Conservation (phyloP, 176 grass and related monocot species). For the Musa beccarii region DNA sequence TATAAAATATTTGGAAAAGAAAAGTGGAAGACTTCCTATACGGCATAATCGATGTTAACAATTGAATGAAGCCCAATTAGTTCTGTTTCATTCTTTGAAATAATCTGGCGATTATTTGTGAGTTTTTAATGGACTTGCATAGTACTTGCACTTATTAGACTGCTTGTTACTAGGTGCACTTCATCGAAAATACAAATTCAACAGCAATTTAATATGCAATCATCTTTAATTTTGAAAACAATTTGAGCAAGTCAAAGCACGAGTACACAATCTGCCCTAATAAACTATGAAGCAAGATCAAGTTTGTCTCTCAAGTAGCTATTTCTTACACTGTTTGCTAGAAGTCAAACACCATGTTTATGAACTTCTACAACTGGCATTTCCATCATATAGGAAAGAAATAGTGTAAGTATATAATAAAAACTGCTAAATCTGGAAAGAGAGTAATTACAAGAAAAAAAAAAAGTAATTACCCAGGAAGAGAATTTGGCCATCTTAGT, state of each 20-base stretch:
- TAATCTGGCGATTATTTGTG: no score
- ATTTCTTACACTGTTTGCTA: constrained; percentile 18
- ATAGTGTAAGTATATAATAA: not conserved
- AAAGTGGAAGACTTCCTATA: no score
- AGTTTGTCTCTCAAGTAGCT: not conserved
- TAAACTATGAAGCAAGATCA: not conserved
- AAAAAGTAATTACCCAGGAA: constrained; percentile 51
- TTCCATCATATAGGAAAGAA: constrained; percentile 64
- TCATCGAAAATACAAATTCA: no score
- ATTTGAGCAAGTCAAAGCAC: not conserved
- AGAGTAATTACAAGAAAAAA: not conserved
- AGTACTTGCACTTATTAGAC: no score
- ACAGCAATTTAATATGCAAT: not conserved
- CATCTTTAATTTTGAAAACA: not conserved
- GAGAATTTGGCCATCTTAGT: constrained; percentile 96
- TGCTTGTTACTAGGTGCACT: no score
- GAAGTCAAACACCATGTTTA: constrained; percentile 74
- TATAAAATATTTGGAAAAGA: no score
- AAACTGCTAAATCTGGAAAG: constrained; percentile 5
- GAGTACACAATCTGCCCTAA: not conserved
- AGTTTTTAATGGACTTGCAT: no score
- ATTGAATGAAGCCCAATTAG: no score
- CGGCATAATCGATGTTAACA: no score
- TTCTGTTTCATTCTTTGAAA: no score
- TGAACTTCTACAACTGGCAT: constrained; percentile 88